Base-by-base conservation (phyloP, 2,329 filamentous ascomycete genomes). In the Aciculosporium take region DNA sequence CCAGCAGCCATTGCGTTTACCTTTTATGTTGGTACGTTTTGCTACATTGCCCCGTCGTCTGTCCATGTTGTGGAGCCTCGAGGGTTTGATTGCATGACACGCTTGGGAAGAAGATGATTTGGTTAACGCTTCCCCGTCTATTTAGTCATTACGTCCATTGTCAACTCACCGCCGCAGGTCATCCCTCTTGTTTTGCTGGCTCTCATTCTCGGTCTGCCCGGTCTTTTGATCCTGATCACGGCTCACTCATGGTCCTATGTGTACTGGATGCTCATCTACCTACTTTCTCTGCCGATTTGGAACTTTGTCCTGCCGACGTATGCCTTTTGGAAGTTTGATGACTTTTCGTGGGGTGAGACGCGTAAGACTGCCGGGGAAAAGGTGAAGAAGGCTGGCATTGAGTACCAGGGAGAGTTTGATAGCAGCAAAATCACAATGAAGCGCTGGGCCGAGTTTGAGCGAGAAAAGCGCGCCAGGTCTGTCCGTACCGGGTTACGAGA, bases 401-500 rank as follows among this genome's bases (percentile, higher is more conserved):
- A 89, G 55, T 81, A 81, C 48, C 86, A 95, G 62, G 91, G 91
- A 48, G 91, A 96, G 62, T 98, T 98, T 55, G 93, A 98, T 63
- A 93, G 84, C 61, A 93, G 82, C 63, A 94, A 95, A 75, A 98
- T 98, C 59, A 95, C 89, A 29, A 98, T 98, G 91, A 95, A 94
- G 72, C 71, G 91, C 53, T 98, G 91, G 91, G 83, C 81, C 48
- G 91, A 98, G 63, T 98, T 96, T 58, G 91, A 98, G 69, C 67
- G 74, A 15, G 74, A 78, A 47, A 70, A 73, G 46, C 65, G 74
- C 25, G 56, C 61, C 39, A 65, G 63, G 49, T 64, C 56, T 52
- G 63, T 64, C 46, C n/a, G n/a, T 72, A 71, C 57, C 7, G 67
- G 64, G 23, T 62, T 59, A 10, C 64, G 64, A 44, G 72, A 76